Evolutionary conservation across 352 stramenopile genomes (phyloP).

Genomic region (Halophytophthora polymorphica): DNA sequence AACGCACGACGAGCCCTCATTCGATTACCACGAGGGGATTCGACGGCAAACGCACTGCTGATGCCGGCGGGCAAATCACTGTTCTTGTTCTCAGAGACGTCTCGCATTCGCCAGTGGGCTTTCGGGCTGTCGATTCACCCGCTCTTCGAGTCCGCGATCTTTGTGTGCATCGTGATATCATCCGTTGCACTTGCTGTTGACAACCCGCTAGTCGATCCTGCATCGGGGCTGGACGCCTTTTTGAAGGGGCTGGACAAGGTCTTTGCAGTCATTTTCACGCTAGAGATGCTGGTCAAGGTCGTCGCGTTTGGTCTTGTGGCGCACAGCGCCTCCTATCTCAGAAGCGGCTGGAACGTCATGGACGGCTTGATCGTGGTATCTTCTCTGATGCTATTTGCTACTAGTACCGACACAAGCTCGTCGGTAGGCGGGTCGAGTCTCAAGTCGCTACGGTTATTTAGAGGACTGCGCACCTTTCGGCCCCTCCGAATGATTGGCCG

Average conservation of each 20-base stretch:
- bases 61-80: slow-evolving; percentile 23
- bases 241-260: slow-evolving; percentile 70
- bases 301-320: slow-evolving; percentile 75
- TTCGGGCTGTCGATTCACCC: slow-evolving; percentile 57
- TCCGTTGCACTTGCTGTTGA: slow-evolving; percentile 86
- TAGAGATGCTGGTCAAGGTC: slow-evolving; percentile 91
- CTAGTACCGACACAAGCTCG: slow-evolving; percentile 29
- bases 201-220: slow-evolving; percentile 69
- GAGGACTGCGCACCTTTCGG: slow-evolving; percentile 83
- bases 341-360: slow-evolving; percentile 87
- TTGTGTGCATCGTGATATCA: slow-evolving; percentile 80
- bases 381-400: slow-evolving; percentile 67
- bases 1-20: too few species aligned
- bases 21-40: too few species aligned
- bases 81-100: slow-evolving; percentile 50
- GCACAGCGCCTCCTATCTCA: slow-evolving; percentile 74
- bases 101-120: slow-evolving; percentile 29
- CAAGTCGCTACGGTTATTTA: slow-evolving; percentile 80
- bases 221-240: slow-evolving; percentile 30
- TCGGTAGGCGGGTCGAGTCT: slow-evolving; percentile 37
- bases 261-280: slow-evolving; percentile 76
- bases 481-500: slow-evolving; percentile 90
- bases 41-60: too few species aligned
- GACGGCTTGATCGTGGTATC: slow-evolving; percentile 87
- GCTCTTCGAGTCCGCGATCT: slow-evolving; percentile 79